Conservation (phyloP, 805 yeast species). For the Starmerella bombi region DNA sequence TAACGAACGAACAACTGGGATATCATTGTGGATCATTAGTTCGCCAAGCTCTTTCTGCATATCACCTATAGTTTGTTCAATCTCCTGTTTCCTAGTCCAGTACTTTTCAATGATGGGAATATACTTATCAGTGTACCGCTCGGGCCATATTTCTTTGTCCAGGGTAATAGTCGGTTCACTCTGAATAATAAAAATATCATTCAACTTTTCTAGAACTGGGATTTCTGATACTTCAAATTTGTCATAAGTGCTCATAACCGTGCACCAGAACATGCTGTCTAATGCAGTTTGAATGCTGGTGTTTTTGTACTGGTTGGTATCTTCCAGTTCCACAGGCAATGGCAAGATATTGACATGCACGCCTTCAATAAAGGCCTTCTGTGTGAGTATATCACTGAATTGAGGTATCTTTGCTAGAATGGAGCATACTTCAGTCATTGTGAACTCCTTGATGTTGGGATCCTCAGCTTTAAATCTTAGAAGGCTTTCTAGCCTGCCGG, state of each 20-base stretch:
- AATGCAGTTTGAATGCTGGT: conserved; percentile 2
- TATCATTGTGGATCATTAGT: not conserved
- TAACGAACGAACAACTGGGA: not conserved
- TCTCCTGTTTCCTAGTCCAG: not conserved
- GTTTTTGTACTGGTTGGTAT: not conserved
- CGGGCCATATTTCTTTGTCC: conserved; percentile 6
- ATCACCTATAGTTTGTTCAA: not conserved
- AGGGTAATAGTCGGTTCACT: conserved; percentile 2
- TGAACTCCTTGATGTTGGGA: not conserved
- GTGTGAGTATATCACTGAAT: not conserved
- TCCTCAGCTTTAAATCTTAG: conserved; percentile 1
- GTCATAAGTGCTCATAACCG: not conserved
- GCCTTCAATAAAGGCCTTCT: not conserved
- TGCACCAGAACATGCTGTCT: conserved; percentile 11
- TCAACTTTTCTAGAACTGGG: conserved; percentile 4
- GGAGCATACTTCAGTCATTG: not conserved
- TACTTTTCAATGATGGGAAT: conserved; percentile 1
- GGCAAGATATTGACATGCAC: conserved; percentile 2
- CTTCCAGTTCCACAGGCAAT: not conserved
- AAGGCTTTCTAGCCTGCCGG: conserved; percentile 8
- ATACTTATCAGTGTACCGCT: conserved; percentile 2
- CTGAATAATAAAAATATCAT: conserved; percentile 7
- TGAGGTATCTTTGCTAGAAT: conserved; percentile 1
- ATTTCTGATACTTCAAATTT: conserved; percentile 2
- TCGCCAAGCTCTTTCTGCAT: not conserved